Percentiles rank a stretch among this genome's conserved stretches.
Evolutionary conservation across 345 rosid genomes (phyloP).

Genomic region (Eucalyptus urophylla): DNA sequence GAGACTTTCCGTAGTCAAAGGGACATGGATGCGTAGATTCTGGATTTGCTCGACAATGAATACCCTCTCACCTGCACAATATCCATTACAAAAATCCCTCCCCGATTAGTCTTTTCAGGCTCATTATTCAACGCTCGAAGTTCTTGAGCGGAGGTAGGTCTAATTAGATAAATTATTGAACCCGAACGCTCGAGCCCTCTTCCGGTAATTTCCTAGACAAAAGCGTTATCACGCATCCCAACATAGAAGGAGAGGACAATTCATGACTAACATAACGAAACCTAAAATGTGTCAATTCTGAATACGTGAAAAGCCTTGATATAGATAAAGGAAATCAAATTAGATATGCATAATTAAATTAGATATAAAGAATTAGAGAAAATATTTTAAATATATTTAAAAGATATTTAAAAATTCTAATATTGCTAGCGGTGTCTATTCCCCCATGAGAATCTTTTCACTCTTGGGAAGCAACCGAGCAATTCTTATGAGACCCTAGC

Average conservation of each 20-base stretch:
- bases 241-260: background rate
- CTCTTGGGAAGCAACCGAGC: background rate
- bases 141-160: background rate
- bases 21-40: background rate
- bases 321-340: background rate
- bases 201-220: rapidly evolving
- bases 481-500: background rate
- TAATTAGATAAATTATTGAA: background rate
- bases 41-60: background rate
- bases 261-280: background rate
- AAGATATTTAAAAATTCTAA: too few species aligned
- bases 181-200: background rate
- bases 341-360: too few species aligned
- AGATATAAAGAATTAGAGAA: too few species aligned
- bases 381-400: too few species aligned
- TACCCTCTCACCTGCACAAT: background rate
- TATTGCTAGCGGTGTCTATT: background rate
- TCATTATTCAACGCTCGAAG: background rate
- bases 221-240: background rate
- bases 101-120: background rate
- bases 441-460: background rate
- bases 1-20: background rate
- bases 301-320: background rate
- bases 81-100: background rate
- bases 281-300: too few species aligned